Evolutionary conservation across 108 stramenopile genomes (phyloP).

Genomic region (Hondaea fermentalgiana): DNA sequence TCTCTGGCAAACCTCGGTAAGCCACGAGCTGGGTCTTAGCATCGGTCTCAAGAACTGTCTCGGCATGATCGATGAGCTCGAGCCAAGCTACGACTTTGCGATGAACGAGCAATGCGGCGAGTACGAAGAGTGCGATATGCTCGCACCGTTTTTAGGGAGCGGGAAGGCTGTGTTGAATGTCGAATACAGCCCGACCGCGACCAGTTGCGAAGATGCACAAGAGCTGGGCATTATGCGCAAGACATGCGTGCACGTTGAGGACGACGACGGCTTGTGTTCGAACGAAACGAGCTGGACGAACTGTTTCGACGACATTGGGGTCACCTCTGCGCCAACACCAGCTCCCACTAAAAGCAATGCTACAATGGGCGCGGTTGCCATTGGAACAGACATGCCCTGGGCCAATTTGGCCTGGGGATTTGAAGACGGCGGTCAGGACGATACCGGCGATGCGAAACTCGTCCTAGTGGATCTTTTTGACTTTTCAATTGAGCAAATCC

Average conservation of each 20-base stretch:
- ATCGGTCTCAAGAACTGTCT: constrained; percentile 25
- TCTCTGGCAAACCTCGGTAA: background rate
- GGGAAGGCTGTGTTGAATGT: constrained; percentile 20
- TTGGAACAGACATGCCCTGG: background rate
- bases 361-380: background rate
- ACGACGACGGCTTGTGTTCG: background rate
- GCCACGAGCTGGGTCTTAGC: background rate
- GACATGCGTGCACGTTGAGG: background rate
- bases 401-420: background rate
- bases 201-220: background rate
- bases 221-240: background rate
- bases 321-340: too few species aligned
- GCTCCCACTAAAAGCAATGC: background rate
- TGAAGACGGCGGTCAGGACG: background rate
- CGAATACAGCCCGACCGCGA: background rate
- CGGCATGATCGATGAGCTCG: background rate
- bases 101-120: constrained; percentile 25
- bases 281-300: background rate
- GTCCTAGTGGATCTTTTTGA: background rate
- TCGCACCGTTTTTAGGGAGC: background rate
- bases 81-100: constrained; percentile 22
- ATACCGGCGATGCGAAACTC: background rate
- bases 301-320: background rate
- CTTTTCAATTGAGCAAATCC: background rate
- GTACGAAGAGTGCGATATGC: constrained; percentile 21